Evolutionary conservation across 2,329 filamentous ascomycete species (phyloP), one percentile per base, ranked within the genome.

Genomic region (Trichoderma sp.): DNA sequence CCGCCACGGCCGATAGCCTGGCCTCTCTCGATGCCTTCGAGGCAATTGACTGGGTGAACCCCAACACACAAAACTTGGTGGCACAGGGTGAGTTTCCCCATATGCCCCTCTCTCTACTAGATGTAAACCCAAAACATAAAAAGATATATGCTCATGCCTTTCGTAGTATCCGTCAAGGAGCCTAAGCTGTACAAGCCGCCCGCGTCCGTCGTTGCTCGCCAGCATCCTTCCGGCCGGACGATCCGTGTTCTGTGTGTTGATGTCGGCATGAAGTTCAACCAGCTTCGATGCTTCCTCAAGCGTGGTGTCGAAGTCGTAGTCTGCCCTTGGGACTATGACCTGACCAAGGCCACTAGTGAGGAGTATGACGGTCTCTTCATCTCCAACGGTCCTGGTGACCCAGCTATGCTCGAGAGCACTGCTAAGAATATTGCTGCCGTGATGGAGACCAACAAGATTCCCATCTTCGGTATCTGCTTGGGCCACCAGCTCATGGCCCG

Each of bases 241-340:
- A 87, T 98, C 70, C 92, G 94, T 78, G 90, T 99, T 71, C 85
- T 98, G 62, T 97, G 94, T 79, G 88, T 99, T 74, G 96, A 99
- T 83, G 95, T 99, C 74, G 96, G 96, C 79, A 90, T 98, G 85
- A 99, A 99, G 83, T 97, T 93, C 84, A 99, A 98, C 83, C 96
- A 99, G 83, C 87, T 99, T 75, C 89, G 96, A 74, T 99, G 96
- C 83, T 90, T 99, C 76, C 86, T 99, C 70, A 91, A 89, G 76
- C 90, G 96, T 74, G 96, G 96, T 68, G 92, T 98, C 68, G 96
- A 99, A 79, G 94, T 98, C 61, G 83, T 97, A 73, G 93, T 97
- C 68, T 94, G 96, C 72, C 96, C 96, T 11, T 99, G 95, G 94
- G 90, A 99, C 82, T 94, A 97, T 77, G 91, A 98, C 80, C 94